A percentile compares a stretch with the other conserved stretches of the same genome.
These are phyloP conservation scores for Strobilomyces dryophilus DNA, from an alignment of 768 basidiomycete genomes.

Conservation along the genomic window DNA sequence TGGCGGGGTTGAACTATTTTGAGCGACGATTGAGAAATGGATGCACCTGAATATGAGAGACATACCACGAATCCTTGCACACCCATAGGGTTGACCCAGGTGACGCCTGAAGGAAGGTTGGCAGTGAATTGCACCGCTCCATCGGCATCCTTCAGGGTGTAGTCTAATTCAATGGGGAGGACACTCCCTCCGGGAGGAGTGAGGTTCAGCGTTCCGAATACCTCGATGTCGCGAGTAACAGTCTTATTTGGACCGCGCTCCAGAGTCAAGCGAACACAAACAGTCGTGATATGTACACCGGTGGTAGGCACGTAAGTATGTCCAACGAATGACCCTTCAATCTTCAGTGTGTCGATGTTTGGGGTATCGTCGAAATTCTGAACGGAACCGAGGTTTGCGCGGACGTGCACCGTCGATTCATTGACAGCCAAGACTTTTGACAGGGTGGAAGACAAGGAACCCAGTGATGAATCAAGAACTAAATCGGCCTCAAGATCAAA, in stretches of 20 bases:
- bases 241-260: background rate
- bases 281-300: constrained; percentile 1
- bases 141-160: background rate
- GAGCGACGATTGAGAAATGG: background rate
- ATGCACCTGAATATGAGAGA: background rate
- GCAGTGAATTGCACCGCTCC: background rate
- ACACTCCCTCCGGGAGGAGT: background rate
- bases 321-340: constrained; percentile 1
- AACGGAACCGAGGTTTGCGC: background rate
- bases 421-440: background rate
- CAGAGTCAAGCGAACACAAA: constrained; percentile 1
- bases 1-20: constrained; percentile 3
- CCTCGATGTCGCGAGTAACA: background rate
- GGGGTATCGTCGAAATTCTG: background rate
- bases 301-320: background rate
- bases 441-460: background rate
- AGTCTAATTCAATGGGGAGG: constrained; percentile 2
- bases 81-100: constrained; percentile 4
- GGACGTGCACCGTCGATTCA: background rate
- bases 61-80: constrained; percentile 3
- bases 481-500: constrained; percentile 4
- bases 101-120: background rate
- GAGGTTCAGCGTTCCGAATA: background rate
- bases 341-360: background rate
- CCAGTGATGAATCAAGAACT: background rate